phyloP scores from a whole-genome alignment of 441 rosid genomes.

The Pelargonium fulgidum region DNA sequence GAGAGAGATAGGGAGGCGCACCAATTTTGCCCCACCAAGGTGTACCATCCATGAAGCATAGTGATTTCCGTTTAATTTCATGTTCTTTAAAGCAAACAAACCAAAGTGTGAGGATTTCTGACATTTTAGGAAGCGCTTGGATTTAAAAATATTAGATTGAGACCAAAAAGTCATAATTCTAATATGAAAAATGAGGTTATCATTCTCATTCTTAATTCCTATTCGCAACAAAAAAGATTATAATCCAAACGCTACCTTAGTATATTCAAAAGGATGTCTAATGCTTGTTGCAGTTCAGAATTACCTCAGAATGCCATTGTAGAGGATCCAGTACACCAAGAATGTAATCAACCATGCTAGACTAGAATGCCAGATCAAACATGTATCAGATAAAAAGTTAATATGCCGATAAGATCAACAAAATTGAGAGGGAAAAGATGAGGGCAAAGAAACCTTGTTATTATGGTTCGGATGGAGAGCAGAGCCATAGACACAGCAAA shows the following conservation, averaged over 20 bases:
- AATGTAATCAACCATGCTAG: constrained; percentile 74
- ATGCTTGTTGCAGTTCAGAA: constrained; percentile 8
- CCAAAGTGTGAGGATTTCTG: constrained; percentile 9
- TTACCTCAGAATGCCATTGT: constrained; percentile 80
- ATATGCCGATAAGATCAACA: not conserved
- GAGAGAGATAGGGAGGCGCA: constrained; percentile 22
- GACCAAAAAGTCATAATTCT: too few relatives aligned
- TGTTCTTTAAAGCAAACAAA: constrained; percentile 41
- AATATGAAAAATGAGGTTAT: too few relatives aligned
- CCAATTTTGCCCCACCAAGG: constrained; percentile 78
- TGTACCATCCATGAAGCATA: constrained; percentile 76
- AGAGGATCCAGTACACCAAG: constrained; percentile 76
- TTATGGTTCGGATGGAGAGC: constrained; percentile 67
- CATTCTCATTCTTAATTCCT: too few relatives aligned
- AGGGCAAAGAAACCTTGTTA: constrained; percentile 44
- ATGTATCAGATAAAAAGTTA: not conserved
- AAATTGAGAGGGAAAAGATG: not conserved
- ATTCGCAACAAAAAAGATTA: too few relatives aligned
- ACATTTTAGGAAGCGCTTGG: not conserved
- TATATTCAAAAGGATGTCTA: not conserved
- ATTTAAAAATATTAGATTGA: too few relatives aligned
- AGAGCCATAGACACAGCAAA: constrained; percentile 85
- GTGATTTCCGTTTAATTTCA: constrained; percentile 66
- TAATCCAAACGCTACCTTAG: not conserved
- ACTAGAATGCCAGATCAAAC: constrained; percentile 27